Percentiles rank a stretch among this genome's conserved stretches.
Conservation (phyloP, 257 asterid genomes). For the Petunia axillaris region DNA sequence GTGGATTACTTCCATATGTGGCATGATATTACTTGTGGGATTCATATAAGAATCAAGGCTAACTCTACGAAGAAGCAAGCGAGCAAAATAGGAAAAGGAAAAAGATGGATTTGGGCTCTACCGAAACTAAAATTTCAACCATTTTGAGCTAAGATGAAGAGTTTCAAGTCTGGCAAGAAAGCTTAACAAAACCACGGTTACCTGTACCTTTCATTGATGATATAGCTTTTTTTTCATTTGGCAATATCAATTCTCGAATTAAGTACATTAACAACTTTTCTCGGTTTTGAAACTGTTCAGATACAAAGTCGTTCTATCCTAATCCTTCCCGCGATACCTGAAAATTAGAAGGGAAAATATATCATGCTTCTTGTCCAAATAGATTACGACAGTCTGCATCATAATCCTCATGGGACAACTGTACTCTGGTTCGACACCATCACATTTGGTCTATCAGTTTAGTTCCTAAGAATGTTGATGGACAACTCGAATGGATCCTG, state of each 20-base stretch:
- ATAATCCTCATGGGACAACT: too few relatives aligned
- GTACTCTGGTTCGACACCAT: too few relatives aligned
- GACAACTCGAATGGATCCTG: too few relatives aligned
- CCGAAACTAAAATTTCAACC: not conserved
- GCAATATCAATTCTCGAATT: too few relatives aligned
- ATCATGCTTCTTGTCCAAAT: too few relatives aligned
- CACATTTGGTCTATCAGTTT: too few relatives aligned
- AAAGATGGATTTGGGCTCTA: not conserved
- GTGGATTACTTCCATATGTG: not conserved
- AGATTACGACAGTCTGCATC: too few relatives aligned
- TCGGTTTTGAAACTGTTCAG: too few relatives aligned
- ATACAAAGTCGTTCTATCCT: not conserved
- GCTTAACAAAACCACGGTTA: not conserved
- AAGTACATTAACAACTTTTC: too few relatives aligned
- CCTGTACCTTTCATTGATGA: too few relatives aligned
- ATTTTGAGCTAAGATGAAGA: not conserved
- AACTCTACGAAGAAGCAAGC: not conserved
- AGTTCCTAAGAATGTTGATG: too few relatives aligned
- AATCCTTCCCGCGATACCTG: not conserved
- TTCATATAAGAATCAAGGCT: not conserved
- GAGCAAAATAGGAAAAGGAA: not conserved
- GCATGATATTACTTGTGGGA: not conserved
- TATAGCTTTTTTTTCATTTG: too few relatives aligned
- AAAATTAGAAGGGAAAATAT: not conserved
- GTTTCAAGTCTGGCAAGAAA: not conserved